Base-by-base conservation (phyloP, 495 filamentous ascomycete genomes). In the Lentithecium fluviatile region DNA sequence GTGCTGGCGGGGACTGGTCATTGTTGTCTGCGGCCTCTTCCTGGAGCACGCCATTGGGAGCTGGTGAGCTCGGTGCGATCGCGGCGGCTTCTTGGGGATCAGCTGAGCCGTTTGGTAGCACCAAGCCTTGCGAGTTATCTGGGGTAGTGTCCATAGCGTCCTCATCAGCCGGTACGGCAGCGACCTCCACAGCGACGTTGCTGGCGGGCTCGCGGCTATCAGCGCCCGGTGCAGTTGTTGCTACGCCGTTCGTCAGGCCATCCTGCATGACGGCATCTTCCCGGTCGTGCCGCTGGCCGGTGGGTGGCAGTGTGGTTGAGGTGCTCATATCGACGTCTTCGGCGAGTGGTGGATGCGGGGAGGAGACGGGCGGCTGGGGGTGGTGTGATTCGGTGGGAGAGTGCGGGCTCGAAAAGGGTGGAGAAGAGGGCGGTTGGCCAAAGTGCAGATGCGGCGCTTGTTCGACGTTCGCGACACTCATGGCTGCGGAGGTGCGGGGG, bases 221-320 rank as follows among this genome's bases (percentile, higher is more conserved):
- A 7, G 5, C 10, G 13, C 17, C 34, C 6, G 6, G 23, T 38
- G 40, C 32, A 15, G 37, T 49, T 32, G 51, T 24, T 26, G 43
- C 46, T 8, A 62, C 40, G 36, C 65, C 65, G 38, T 67, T 64
- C 24, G 56, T 58, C 34, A 65, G 25, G 40, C 42, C 52, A 7
- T 70, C 65, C 17, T 62, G 48, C 64, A 67, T 67, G 45, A 58
- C 46, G 51, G 56, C 51, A 17, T 53, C 63, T 53, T 68, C 67
- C 51, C 68, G 60, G 50, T 73, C 69, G 49, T 71, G 69, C 43
- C 69, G 67, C 51, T 73, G 70, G 47, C 69, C 67, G 20, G 66
- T 45, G 4, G 62, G 56, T 2, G 58, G 67, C 20, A 60, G 50
- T 32, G 70, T 66, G 45, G 61, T 65, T n/a, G 70, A 69, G 29